Evolutionary conservation across 2,329 filamentous ascomycete species (phyloP), one percentile per base, ranked within the genome.

Genomic region (Paecilomyces sp.): DNA sequence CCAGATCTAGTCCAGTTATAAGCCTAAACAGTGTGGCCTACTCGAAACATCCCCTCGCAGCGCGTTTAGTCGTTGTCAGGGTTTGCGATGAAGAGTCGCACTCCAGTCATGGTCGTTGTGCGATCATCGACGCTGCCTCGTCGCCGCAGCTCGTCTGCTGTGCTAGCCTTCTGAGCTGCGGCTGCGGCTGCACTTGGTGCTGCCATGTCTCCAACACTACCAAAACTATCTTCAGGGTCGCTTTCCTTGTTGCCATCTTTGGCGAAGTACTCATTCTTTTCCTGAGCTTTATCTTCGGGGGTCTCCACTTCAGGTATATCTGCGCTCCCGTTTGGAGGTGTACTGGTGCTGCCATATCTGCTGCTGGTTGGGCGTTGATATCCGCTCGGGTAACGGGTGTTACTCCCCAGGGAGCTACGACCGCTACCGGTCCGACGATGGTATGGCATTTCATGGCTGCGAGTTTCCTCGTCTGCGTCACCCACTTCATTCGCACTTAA

Each of bases 401-500:
- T 72, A 65, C 77, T 79, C 55, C 79, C 79, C 15, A 85, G 71
- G 53, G 83, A 86, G 69, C 83, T 86, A 62, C 83, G 78, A 12
- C 83, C 83, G 62, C 83, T 86, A 54, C 83, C 83, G 2, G 79
- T 82, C 57, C 84, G 78, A 56, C 79, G 79, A 66, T 86, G 83
- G 61, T 75, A 65, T 54, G 68, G 68, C 18, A 69, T 70, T 55
- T 72, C 71, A 8, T 71, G 72, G 63, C 72, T 77, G 65, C 65
- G 74, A 15, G 75, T 72, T 51, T 88, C 87, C 55, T 88, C 91
- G 67, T 92, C 91, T 65, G 88, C 92, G 65, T 90, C 91, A 68
- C 96, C 92, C 13, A 97, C 90, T 74, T 99, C 94, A 56, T 90
- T 95, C n/a, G 94, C 93, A 72, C 91, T 96, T 63, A 99, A 81